Conservation (phyloP, 129 eudicot genomes). For the sunflower (Helianthus annuus) region HanXRQr2.0-SUNRISE NC_035442.2:160513321-160513820, state of each 20-base stretch:
- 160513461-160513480: slow-evolving; percentile 5
- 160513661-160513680: background rate
- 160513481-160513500: background rate
- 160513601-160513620: slow-evolving; percentile 1
- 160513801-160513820: slow-evolving; percentile 93
- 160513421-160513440: slow-evolving; percentile 95
- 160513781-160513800: slow-evolving; percentile 76
- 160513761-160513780: slow-evolving; percentile 99
- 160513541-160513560: background rate
- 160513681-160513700: background rate
- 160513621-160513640: background rate
- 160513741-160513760: slow-evolving; percentile 87
- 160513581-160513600: background rate
- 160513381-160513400: slow-evolving; percentile 42
- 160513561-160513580: background rate
- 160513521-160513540: background rate
- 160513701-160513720: slow-evolving; percentile 14
- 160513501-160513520: background rate
- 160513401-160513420: slow-evolving; percentile 47
- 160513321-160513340: background rate
- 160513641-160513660: background rate
- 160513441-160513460: slow-evolving; percentile 97
- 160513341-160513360: background rate
- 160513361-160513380: background rate
- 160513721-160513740: slow-evolving; percentile 93